Evolutionary conservation across 306 rosid genomes (phyloP).

Genomic region (Lotus japonicus): DNA sequence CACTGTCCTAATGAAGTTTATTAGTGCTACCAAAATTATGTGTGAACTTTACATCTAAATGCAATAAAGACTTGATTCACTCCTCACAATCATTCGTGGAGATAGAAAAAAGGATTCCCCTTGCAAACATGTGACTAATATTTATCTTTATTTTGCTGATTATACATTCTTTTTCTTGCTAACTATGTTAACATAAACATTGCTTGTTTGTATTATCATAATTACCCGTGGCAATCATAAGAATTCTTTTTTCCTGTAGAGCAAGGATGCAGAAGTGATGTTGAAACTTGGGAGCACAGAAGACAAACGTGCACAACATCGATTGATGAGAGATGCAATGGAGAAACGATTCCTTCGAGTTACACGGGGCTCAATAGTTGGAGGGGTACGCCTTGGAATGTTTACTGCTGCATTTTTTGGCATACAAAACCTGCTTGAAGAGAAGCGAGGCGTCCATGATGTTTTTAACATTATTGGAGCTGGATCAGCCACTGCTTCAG

Average conservation of each 20-base stretch:
- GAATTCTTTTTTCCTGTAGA: constrained; percentile 41
- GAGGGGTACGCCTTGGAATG: constrained; percentile 89
- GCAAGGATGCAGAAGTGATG: constrained; percentile 95
- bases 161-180: background rate
- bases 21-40: background rate
- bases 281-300: constrained; percentile 91
- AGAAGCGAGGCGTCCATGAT: constrained; percentile 81
- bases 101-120: no score
- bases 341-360: constrained; percentile 89
- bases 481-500: constrained; percentile 93
- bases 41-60: background rate
- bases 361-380: constrained; percentile 73
- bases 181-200: background rate
- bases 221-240: constrained; percentile 4
- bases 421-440: constrained; percentile 75
- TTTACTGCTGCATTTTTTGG: constrained; percentile 80
- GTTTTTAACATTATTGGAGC: constrained; percentile 84
- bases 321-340: constrained; percentile 96
- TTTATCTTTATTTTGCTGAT: constrained; percentile 7
- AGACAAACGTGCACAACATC: constrained; percentile 83
- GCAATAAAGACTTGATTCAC: background rate
- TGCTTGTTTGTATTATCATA: background rate
- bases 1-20: background rate
- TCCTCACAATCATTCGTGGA: background rate
- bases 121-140: background rate